phyloP scores from a whole-genome alignment of 2,329 filamentous ascomycete genomes.

The Colletotrichum horii region DNA sequence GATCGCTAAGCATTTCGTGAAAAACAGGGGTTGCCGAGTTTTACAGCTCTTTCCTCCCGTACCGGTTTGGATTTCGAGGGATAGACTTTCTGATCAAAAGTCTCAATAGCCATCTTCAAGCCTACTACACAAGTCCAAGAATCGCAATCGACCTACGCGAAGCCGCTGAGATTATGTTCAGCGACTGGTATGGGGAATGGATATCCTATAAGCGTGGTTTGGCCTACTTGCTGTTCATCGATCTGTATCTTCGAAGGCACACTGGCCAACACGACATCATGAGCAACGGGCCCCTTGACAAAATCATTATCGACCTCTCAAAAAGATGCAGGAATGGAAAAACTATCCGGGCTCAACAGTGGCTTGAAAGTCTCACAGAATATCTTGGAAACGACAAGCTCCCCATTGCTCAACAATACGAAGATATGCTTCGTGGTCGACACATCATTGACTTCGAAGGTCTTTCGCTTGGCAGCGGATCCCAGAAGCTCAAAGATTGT shows the following conservation, averaged over 20 bases:
- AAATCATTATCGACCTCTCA: background rate
- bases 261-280: background rate
- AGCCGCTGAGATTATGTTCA: conserved; percentile 9
- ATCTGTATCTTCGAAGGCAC: background rate
- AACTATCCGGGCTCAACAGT: background rate
- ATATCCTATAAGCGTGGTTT: conserved; percentile 11
- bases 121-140: conserved; percentile 19
- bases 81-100: conserved; percentile 7
- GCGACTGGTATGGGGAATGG: conserved; percentile 19
- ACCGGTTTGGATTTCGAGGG: conserved; percentile 16
- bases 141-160: conserved; percentile 3
- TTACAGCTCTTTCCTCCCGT: conserved; percentile 16
- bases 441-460: background rate
- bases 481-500: background rate
- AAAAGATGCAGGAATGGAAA: background rate
- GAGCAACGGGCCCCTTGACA: background rate
- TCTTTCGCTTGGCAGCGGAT: background rate
- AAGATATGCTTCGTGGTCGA: background rate
- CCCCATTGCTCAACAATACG: background rate
- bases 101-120: conserved; percentile 7
- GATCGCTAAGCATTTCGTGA: background rate
- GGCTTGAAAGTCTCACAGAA: background rate
- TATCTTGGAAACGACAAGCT: background rate
- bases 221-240: background rate
- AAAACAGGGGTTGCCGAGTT: conserved; percentile 9